Conservation (phyloP, 176 grass and related monocot genomes). For the Eragrostis curvula region DNA sequence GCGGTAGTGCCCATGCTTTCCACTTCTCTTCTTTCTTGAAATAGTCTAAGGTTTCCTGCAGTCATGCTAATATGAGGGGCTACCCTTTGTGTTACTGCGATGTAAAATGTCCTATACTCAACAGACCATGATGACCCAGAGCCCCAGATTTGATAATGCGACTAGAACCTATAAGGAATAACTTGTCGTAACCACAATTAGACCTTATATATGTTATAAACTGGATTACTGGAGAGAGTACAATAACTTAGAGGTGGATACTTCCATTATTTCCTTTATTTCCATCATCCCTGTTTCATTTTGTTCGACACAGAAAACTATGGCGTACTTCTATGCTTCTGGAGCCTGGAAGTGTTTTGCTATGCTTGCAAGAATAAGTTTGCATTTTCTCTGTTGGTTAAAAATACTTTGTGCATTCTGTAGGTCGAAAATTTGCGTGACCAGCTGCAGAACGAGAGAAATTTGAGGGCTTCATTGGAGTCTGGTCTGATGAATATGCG, state of each 20-base stretch:
- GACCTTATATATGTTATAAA: neutral
- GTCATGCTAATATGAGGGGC: neutral
- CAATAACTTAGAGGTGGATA: neutral
- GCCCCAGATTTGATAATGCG: conserved; percentile 5
- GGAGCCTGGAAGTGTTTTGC: conserved; percentile 16
- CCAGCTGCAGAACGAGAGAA: conserved; percentile 79
- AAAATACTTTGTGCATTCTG: conserved; percentile 37
- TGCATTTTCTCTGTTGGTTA: conserved; percentile 35
- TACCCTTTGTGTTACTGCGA: conserved; percentile 1
- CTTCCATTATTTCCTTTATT: neutral
- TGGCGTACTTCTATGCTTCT: conserved; percentile 12
- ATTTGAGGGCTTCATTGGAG: conserved; percentile 77
- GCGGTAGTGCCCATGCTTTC: conserved; percentile 1
- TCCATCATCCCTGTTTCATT: too few species aligned
- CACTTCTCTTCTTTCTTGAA: conserved; percentile 2
- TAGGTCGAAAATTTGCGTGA: conserved; percentile 87
- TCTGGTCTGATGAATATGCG: conserved; percentile 77
- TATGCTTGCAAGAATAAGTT: conserved; percentile 24
- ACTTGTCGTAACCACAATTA: conserved; percentile 10
- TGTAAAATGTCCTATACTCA: neutral
- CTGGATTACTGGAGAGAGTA: neutral
- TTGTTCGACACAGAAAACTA: too few species aligned
- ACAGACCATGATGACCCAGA: neutral
- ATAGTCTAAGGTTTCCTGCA: neutral
- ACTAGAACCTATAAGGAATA: conserved; percentile 23